These are phyloP conservation scores for Kingdonia uniflora DNA, from an alignment of 164 flowering plant species.

Conservation along the genomic window DNA sequence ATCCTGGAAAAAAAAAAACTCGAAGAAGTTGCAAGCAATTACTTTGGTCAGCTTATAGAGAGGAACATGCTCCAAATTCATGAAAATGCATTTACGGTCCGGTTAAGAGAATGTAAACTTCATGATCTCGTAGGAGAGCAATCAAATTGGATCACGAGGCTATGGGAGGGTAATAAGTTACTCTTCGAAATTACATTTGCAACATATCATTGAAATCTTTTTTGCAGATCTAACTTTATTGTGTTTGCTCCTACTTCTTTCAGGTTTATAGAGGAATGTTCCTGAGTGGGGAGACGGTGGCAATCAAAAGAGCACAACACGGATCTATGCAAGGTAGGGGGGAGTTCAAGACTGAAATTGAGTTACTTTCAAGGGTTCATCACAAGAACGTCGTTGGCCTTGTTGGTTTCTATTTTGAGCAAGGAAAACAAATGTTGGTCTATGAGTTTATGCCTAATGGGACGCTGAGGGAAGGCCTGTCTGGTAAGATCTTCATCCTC, in stretches of 20 bases:
- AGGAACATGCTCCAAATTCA: too few species aligned
- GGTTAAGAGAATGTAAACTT: too few species aligned
- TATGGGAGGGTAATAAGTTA: constrained; percentile 51
- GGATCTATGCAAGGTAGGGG: constrained; percentile 67
- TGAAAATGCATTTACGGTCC: too few species aligned
- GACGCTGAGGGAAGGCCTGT: constrained; percentile 45
- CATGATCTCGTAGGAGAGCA: too few species aligned
- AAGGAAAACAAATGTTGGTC: constrained; percentile 72
- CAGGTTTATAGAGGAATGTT: constrained; percentile 62
- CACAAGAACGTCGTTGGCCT: constrained; percentile 69
- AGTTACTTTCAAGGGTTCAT: constrained; percentile 68
- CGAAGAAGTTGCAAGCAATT: too few species aligned
- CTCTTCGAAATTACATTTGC: neutral
- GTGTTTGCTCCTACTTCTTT: neutral
- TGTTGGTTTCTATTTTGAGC: constrained; percentile 66
- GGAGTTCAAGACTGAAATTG: constrained; percentile 71
- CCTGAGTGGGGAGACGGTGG: constrained; percentile 37
- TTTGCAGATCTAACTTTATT: neutral
- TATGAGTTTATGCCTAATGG: constrained; percentile 64
- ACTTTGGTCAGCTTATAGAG: too few species aligned
- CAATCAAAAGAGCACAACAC: constrained; percentile 69
- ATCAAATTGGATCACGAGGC: constrained; percentile 67
- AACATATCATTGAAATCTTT: too few species aligned
- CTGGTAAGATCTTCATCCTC: constrained; percentile 26
- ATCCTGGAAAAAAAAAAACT: too few species aligned